Evolutionary conservation across 768 basidiomycete species (phyloP).

Genomic region (Xerocomellus intermedius): DNA sequence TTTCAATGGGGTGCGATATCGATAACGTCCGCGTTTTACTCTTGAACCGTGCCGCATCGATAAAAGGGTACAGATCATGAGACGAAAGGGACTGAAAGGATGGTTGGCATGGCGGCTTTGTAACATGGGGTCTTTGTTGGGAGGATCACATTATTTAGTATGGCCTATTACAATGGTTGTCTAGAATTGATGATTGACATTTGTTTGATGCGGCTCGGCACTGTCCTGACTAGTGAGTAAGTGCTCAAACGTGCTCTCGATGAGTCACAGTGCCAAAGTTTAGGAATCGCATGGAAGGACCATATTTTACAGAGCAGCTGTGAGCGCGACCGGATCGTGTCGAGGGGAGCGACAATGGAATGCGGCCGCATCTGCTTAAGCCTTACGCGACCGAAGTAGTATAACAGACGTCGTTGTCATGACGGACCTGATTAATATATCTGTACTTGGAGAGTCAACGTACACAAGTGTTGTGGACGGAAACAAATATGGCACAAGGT

Average conservation of each 20-base stretch:
- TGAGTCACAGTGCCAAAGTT: background rate
- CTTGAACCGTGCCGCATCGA: background rate
- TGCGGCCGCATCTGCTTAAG: background rate
- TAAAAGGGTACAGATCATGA: constrained; percentile 6
- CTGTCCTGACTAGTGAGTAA: background rate
- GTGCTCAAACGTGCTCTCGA: background rate
- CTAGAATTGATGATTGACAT: background rate
- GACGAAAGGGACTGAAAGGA: background rate
- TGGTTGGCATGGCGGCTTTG: background rate
- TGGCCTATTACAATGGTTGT: background rate
- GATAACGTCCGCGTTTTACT: background rate
- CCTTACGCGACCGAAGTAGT: background rate
- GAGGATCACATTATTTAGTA: background rate
- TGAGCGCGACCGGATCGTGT: background rate
- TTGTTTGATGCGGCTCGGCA: background rate
- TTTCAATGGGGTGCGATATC: background rate
- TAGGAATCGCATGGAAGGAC: background rate
- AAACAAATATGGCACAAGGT: constrained; percentile 8
- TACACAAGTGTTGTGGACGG: constrained; percentile 1
- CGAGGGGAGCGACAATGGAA: background rate
- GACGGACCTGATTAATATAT: constrained; percentile 26
- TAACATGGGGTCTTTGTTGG: background rate
- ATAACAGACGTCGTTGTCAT: constrained; percentile 3
- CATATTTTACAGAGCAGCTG: background rate
- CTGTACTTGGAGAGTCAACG: constrained; percentile 17